Conservation (phyloP, 495 filamentous ascomycete genomes). For the Aspergillus biplanus region DNA sequence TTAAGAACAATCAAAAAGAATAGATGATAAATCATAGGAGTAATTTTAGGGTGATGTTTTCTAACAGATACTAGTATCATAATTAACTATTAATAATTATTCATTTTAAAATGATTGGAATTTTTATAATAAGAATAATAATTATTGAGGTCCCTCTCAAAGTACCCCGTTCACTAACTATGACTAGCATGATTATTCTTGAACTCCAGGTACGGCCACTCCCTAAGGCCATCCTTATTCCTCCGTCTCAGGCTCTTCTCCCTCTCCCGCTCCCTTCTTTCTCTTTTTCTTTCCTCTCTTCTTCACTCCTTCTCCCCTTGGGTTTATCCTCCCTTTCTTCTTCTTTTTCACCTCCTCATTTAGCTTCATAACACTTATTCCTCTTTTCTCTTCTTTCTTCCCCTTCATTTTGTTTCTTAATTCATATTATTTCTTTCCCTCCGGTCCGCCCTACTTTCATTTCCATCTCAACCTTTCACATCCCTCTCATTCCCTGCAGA, state of each 20-base stretch:
- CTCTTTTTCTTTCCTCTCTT: slow-evolving; percentile 30
- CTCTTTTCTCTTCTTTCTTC: slow-evolving; percentile 34
- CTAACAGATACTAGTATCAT: too few species aligned
- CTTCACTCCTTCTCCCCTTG: slow-evolving; percentile 28
- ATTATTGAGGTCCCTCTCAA: too few species aligned
- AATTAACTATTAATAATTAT: too few species aligned
- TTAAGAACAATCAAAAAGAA: too few species aligned
- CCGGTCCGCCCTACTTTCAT: slow-evolving; percentile 15
- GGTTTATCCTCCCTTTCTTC: slow-evolving; percentile 19
- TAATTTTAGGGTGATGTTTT: too few species aligned
- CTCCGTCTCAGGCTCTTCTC: slow-evolving; percentile 22
- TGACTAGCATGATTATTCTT: slow-evolving; percentile 19
- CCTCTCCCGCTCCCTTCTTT: slow-evolving; percentile 31
- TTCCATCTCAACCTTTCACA: slow-evolving; percentile 16
- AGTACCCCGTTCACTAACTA: not conserved
- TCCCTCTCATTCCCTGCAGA: slow-evolving; percentile 6
- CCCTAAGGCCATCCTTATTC: slow-evolving; percentile 15
- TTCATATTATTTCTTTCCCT: slow-evolving; percentile 16
- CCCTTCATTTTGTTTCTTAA: slow-evolving; percentile 24
- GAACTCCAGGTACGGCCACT: slow-evolving; percentile 10
- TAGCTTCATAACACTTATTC: slow-evolving; percentile 30
- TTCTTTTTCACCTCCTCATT: slow-evolving; percentile 26
- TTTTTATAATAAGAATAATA: too few species aligned
- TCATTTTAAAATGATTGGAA: too few species aligned
- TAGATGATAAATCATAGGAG: too few species aligned